Evolutionary conservation across 805 yeast species (phyloP).

Genomic region (Yarrowia sp.): DNA sequence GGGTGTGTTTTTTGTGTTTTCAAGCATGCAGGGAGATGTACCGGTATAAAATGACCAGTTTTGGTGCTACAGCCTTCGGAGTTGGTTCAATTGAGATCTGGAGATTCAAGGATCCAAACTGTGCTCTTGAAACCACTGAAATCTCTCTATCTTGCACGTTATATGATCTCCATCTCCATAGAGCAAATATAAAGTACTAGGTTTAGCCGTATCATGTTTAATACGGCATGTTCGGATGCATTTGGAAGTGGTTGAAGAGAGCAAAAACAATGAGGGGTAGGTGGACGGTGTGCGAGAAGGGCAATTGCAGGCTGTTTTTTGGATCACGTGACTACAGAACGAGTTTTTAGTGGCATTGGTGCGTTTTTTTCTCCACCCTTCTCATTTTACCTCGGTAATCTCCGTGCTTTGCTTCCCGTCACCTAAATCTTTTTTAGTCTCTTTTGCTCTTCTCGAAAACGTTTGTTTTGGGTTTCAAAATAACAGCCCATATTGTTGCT

Average conservation of each 20-base stretch:
- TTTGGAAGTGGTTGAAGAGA: constrained; percentile 9
- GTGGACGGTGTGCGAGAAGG: too few relatives aligned
- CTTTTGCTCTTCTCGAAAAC: background rate
- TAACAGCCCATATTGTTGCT: constrained; percentile 30
- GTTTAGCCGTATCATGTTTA: constrained; percentile 27
- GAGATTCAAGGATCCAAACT: too few relatives aligned
- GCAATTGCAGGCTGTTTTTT: background rate
- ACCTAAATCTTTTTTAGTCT: background rate
- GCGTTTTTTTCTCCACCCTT: background rate
- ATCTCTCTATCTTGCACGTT: too few relatives aligned
- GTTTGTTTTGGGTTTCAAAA: constrained; percentile 15
- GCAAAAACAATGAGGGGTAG: constrained; percentile 14
- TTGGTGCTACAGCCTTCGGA: background rate
- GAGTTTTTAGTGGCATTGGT: too few relatives aligned
- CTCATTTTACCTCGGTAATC: background rate
- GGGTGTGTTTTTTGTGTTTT: background rate
- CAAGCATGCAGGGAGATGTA: background rate
- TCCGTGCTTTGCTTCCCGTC: background rate
- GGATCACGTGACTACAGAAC: background rate
- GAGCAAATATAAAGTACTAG: constrained; percentile 9
- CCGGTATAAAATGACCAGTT: background rate
- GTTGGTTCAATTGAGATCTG: background rate
- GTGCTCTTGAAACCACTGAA: too few relatives aligned
- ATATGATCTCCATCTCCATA: background rate
- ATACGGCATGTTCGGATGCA: constrained; percentile 16